phyloP scores from a whole-genome alignment of 495 filamentous ascomycete genomes.

The Penicillium paradoxum region DNA sequence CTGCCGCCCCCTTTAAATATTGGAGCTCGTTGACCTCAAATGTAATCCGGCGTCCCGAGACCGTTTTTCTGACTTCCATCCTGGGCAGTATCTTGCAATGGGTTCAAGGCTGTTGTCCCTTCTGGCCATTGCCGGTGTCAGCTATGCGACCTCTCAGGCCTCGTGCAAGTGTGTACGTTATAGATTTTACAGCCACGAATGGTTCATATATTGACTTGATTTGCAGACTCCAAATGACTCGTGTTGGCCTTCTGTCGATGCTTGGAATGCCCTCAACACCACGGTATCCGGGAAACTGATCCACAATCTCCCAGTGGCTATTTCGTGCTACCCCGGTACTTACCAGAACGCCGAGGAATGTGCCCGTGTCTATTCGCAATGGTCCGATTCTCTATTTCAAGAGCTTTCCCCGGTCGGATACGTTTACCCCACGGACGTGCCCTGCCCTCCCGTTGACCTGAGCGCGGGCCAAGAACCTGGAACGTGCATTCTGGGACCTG shows the following conservation, averaged over 20 bases:
- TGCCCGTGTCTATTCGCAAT: slow-evolving; percentile 1
- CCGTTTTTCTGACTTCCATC: neutral
- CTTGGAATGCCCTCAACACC: slow-evolving; percentile 42
- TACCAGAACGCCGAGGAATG: neutral
- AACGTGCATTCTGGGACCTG: slow-evolving; percentile 13
- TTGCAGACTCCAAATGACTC: slow-evolving; percentile 27
- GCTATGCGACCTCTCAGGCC: neutral
- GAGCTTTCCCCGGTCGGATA: slow-evolving; percentile 24
- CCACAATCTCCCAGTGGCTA: slow-evolving; percentile 46
- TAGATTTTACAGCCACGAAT: too few relatives aligned
- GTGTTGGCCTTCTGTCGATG: slow-evolving; percentile 35
- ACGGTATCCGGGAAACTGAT: slow-evolving; percentile 49
- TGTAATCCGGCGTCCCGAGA: too few relatives aligned
- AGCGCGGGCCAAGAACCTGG: slow-evolving; percentile 30
- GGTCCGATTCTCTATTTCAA: neutral
- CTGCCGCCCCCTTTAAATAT: neutral
- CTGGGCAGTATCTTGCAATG: neutral
- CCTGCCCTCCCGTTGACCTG: slow-evolving; percentile 27
- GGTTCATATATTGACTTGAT: neutral
- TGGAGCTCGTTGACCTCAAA: too few relatives aligned
- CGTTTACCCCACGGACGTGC: slow-evolving; percentile 25
- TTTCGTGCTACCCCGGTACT: slow-evolving; percentile 48
- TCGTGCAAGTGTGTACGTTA: slow-evolving; percentile 16
- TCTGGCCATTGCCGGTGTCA: neutral
- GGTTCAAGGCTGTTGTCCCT: neutral